Percentiles rank a stretch among this genome's conserved stretches.
Evolutionary conservation across 2,329 filamentous ascomycete genomes (phyloP).

Genomic region (Cladosporium sp.): DNA sequence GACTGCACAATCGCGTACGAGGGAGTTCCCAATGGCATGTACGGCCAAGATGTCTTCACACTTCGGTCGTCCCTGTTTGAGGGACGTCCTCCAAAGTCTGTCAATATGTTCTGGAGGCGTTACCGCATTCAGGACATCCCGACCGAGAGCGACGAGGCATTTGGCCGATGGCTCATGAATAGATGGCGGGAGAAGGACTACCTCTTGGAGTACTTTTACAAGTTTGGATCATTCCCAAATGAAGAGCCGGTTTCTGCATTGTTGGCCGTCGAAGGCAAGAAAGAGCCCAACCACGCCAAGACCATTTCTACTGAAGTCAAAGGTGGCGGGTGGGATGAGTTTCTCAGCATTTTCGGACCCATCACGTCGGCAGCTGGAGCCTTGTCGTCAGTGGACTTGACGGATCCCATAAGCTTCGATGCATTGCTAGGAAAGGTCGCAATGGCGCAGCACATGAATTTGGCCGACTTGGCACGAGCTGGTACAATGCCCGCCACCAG

Average conservation of each 20-base stretch:
- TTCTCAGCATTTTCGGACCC: conserved; percentile 53
- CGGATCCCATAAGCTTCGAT: conserved; percentile 38
- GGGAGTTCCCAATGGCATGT: conserved; percentile 78
- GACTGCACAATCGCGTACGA: conserved; percentile 96
- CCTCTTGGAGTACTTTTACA: conserved; percentile 75
- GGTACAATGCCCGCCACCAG: conserved; percentile 24
- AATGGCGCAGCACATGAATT: conserved; percentile 34
- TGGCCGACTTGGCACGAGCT: conserved; percentile 26
- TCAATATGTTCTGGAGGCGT: conserved; percentile 94
- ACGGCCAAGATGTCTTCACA: conserved; percentile 88
- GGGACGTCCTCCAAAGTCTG: conserved; percentile 85
- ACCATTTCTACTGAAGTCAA: conserved; percentile 52
- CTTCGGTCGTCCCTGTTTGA: conserved; percentile 84
- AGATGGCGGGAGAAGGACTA: conserved; percentile 92
- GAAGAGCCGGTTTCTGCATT: conserved; percentile 49
- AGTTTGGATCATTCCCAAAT: conserved; percentile 75
- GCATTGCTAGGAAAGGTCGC: conserved; percentile 36
- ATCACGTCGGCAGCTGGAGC: conserved; percentile 53
- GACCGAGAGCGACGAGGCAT: conserved; percentile 68
- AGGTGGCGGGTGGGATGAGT: conserved; percentile 52
- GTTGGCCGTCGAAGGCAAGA: conserved; percentile 39
- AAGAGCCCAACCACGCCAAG: conserved; percentile 42
- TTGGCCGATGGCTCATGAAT: conserved; percentile 80
- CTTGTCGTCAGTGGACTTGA: conserved; percentile 46
- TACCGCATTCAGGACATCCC: conserved; percentile 81